A percentile compares a stretch with the other conserved stretches of the same genome.
Conservation (phyloP, 345 rosid species). For the Microthlaspi erraticum region DNA sequence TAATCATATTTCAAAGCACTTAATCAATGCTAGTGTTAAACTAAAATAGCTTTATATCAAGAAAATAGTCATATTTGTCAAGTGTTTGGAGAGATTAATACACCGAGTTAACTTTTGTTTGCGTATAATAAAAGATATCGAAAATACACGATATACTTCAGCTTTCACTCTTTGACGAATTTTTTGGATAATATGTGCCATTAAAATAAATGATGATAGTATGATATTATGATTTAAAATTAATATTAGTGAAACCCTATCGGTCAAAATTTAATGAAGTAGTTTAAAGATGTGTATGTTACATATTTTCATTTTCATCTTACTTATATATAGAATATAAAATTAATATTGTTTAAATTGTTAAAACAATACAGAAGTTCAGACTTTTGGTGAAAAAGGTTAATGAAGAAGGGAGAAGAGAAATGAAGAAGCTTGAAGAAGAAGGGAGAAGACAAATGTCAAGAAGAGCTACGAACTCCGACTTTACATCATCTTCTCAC, state of each 20-base stretch:
- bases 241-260: too few relatives aligned
- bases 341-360: slow-evolving; percentile 11
- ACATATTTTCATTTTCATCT: not conserved
- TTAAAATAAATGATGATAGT: not conserved
- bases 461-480: slow-evolving; percentile 26
- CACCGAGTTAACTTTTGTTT: not conserved
- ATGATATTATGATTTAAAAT: not conserved
- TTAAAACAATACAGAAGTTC: slow-evolving; percentile 55
- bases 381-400: slow-evolving; percentile 49
- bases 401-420: slow-evolving; percentile 11
- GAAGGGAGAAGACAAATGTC: not conserved
- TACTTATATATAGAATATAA: not conserved
- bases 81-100: not conserved
- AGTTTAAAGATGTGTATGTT: slow-evolving; percentile 2
- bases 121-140: not conserved
- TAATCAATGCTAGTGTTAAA: not conserved
- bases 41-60: slow-evolving; percentile 2
- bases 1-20: slow-evolving; percentile 4
- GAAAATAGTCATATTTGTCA: not conserved
- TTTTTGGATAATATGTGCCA: not conserved
- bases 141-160: not conserved
- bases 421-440: slow-evolving; percentile 27
- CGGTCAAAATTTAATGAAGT: not conserved
- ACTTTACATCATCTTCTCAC: slow-evolving; percentile 36
- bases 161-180: not conserved